Conservation (phyloP, 192 early-diverging fungal genomes). For the Umbelopsis sp. region DNA sequence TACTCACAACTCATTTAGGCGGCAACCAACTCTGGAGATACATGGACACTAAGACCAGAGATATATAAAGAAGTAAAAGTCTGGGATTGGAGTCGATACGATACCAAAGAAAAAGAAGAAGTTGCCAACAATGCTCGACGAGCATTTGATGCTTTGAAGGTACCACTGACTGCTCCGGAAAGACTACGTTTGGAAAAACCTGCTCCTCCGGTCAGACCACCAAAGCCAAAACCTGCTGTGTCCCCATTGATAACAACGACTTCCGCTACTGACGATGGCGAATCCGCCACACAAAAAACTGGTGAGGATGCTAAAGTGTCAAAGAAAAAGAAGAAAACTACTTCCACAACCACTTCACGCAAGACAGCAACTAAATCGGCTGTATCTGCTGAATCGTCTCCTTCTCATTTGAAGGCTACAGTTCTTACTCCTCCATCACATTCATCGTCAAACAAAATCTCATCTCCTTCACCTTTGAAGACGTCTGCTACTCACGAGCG, state of each 20-base stretch:
- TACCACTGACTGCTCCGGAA: conserved; percentile 28
- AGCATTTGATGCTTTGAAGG: conserved; percentile 22
- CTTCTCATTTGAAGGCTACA: conserved; percentile 5
- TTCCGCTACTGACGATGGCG: not conserved
- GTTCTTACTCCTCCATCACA: conserved; percentile 16
- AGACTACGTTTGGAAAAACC: conserved; percentile 8
- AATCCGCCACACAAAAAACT: not conserved
- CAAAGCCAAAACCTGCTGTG: not conserved
- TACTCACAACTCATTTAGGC: not conserved
- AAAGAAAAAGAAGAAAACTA: conserved; percentile 9
- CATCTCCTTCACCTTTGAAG: conserved; percentile 5
- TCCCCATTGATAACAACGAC: not conserved
- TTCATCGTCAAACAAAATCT: not conserved
- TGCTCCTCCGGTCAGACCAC: not conserved
- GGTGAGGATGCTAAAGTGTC: not conserved
- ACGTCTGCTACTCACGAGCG: not conserved
- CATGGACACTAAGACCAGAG: conserved; percentile 29
- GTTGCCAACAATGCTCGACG: conserved; percentile 26
- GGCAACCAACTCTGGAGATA: not conserved
- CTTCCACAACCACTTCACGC: not conserved
- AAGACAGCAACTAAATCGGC: not conserved
- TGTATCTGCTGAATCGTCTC: not conserved
- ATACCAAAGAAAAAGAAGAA: conserved; percentile 20
- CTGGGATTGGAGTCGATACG: conserved; percentile 37
- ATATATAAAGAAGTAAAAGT: conserved; percentile 30